A percentile compares a stretch with the other conserved stretches of the same genome.
These are phyloP conservation scores for Saprolegnia parasitica DNA, from an alignment of 352 stramenopile genomes.

Conservation along the genomic window DNA sequence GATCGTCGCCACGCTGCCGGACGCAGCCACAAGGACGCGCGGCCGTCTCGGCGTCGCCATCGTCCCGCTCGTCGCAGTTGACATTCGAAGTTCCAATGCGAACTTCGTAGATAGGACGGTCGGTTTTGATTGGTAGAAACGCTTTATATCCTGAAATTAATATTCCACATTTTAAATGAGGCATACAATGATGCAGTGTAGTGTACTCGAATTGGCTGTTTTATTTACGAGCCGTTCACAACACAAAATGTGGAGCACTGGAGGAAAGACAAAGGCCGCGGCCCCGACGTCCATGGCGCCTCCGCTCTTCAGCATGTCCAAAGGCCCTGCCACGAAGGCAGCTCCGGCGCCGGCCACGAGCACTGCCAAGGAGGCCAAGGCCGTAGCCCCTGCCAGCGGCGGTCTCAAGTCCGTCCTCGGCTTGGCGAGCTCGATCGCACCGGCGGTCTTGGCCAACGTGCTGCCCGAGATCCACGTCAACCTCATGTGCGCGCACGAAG, in stretches of 20 bases:
- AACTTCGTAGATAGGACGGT: background rate
- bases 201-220: background rate
- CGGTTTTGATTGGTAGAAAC: background rate
- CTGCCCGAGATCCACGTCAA: slow-evolving; percentile 25
- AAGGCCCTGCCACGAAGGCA: background rate
- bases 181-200: background rate
- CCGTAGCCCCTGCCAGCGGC: background rate
- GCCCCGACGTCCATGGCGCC: background rate
- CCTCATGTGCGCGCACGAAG: slow-evolving; percentile 20
- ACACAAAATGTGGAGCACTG: slow-evolving; percentile 20
- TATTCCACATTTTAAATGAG: background rate
- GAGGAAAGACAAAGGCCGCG: slow-evolving; percentile 7
- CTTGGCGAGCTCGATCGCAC: slow-evolving; percentile 2
- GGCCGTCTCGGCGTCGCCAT: slow-evolving; percentile 33
- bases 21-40: slow-evolving; percentile 67
- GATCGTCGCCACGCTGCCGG: slow-evolving; percentile 81
- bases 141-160: background rate
- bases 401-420: slow-evolving; percentile 1
- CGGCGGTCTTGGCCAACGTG: slow-evolving; percentile 22
- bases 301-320: slow-evolving; percentile 6
- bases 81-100: background rate
- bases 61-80: background rate
- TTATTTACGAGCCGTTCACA: slow-evolving; percentile 10
- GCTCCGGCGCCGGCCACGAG: background rate
- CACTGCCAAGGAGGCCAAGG: background rate